phyloP scores from a whole-genome alignment of 2,329 filamentous ascomycete genomes.

The Pestalotiopsis sp. region DNA sequence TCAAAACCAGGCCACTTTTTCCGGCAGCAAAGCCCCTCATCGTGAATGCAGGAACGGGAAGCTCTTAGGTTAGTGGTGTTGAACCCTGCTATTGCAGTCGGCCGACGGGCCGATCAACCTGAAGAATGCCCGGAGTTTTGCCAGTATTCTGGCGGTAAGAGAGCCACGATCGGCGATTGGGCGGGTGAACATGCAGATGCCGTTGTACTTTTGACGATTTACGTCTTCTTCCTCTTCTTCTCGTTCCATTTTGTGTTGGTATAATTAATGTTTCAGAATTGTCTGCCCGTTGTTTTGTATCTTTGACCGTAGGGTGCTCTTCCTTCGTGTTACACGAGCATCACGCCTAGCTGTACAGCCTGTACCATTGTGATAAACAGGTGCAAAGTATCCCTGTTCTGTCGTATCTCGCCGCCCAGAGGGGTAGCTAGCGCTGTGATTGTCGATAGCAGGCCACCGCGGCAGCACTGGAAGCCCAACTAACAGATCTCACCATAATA shows the following conservation, averaged over 20 bases:
- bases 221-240: background rate
- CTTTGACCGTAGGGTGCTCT: too few relatives aligned
- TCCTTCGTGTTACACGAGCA: too few relatives aligned
- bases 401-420: too few relatives aligned
- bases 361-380: too few relatives aligned
- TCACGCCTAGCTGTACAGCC: too few relatives aligned
- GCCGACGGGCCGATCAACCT: conserved; percentile 6
- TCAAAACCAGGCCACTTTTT: background rate
- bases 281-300: too few relatives aligned
- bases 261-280: too few relatives aligned
- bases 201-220: background rate
- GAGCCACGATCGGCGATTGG: background rate
- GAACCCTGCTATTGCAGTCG: conserved; percentile 2
- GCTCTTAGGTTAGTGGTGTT: background rate
- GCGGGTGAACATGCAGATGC: background rate
- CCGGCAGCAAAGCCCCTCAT: background rate
- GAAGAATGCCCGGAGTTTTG: conserved; percentile 3
- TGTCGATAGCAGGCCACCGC: too few relatives aligned
- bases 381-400: too few relatives aligned
- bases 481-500: background rate
- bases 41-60: background rate
- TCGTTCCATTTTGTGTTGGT: background rate
- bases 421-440: too few relatives aligned
- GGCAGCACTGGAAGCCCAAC: too few relatives aligned
- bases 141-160: background rate